These are phyloP conservation scores for Macrophomina pseudophaseolina DNA, from an alignment of 2,329 filamentous ascomycete genomes.

Conservation along the genomic window DNA sequence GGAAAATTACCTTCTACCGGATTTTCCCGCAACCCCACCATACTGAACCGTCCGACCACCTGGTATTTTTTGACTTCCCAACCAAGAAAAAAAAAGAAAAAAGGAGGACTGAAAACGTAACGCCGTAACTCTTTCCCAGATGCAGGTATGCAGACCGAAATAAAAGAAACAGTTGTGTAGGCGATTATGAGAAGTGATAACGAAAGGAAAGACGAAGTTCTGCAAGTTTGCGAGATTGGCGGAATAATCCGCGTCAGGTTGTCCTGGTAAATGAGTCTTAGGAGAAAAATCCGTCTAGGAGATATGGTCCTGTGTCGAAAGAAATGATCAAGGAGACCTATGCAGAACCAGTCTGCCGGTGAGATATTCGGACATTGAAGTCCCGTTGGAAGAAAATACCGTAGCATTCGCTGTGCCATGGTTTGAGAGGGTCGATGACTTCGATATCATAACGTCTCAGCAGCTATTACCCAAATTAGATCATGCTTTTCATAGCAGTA, in stretches of 20 bases:
- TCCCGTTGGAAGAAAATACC: conserved; percentile 28
- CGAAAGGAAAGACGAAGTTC: no score
- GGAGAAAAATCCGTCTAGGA: not conserved
- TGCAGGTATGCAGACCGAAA: no score
- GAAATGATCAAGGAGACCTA: not conserved
- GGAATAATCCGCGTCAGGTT: not conserved
- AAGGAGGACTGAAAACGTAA: not conserved
- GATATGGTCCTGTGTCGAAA: not conserved
- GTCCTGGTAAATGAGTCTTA: not conserved
- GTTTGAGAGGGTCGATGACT: conserved; percentile 11
- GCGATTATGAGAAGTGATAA: no score
- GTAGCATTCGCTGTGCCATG: conserved; percentile 26
- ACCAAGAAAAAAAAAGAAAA: not conserved
- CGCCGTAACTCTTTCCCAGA: not conserved
- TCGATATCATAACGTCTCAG: conserved; percentile 24
- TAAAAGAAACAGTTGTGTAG: no score
- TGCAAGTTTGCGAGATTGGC: no score
- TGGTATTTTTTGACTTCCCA: not conserved
- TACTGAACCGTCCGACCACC: not conserved
- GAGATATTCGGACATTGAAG: conserved; percentile 26
- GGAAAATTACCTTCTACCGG: not conserved
- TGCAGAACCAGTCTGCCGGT: conserved; percentile 17
- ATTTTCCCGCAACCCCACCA: not conserved
- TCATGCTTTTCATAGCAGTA: not conserved
- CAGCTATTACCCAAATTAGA: not conserved